Evolutionary conservation across 257 asterid genomes (phyloP), one percentile per base, ranked within the genome.

Genomic region (Schizonepeta tenuifolia): DNA sequence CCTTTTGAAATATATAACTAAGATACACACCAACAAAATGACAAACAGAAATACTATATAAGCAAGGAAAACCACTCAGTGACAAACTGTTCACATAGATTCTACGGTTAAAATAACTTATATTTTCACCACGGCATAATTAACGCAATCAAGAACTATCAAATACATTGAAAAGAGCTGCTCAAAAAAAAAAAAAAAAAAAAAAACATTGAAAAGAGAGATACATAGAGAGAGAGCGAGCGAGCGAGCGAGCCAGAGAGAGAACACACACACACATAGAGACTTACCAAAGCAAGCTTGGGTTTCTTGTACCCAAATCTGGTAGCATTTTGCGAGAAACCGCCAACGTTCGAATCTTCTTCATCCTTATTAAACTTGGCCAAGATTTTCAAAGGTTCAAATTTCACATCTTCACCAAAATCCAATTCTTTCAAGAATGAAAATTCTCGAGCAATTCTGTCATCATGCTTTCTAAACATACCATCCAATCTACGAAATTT

Each of bases 281-380:
- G 4, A 22, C 81, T 84, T 65, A 93, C 98, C 96, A 93, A 56
- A 26, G 96, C 98, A 71, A 93, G 85, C 83, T 70, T 89, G 70
- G 98, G 97, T 71, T 87, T 84, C 50, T 80, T 79, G 69, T 79
- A 83, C 13, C 93, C 92, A 71, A 82, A 83, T 83, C 96, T 86
- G 60, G 57, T 61, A 47, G 81, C 85, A 28, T 71, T 71, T 67
- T 86, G 79, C 21, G 82, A 85, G 67, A 78, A 81, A 76, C 67
- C 67, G 80, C 84, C 75, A 8, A 18, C 81, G 76, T 80, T 86
- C 28, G 66, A 81, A 65, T 72, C 80, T 13, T 58, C 58, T 28
- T 31, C 69, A 13, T 80, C 89, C 36, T 83, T 81, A 5, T 46
- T 84, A 76, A 93, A 86, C 91, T 84, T 91, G 64, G 75, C 80